These are phyloP conservation scores for Xylaria polymorpha DNA, from an alignment of 2,329 filamentous ascomycete genomes.

Conservation along the genomic window DNA sequence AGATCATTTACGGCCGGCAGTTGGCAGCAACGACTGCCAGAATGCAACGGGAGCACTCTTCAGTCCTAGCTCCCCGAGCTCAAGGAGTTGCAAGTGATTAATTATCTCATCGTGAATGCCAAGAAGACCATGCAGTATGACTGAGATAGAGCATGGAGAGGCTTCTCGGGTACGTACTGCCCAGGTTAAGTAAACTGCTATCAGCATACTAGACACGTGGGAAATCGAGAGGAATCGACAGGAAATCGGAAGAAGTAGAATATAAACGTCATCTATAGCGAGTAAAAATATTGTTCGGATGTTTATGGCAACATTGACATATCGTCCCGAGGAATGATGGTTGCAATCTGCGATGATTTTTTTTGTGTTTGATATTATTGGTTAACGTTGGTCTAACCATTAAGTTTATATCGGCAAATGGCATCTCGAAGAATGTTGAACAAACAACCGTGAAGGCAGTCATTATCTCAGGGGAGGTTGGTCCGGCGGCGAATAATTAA, in stretches of 20 bases:
- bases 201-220: not conserved
- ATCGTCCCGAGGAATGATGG: not conserved
- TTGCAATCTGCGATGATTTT: not conserved
- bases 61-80: not conserved
- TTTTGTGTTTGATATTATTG: not conserved
- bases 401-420: not conserved
- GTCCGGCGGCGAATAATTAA: not conserved
- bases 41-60: not conserved
- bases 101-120: not conserved
- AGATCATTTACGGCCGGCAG: conserved; percentile 1
- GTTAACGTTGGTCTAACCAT: not conserved
- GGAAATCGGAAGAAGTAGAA: not conserved
- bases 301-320: not conserved
- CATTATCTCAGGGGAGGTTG: not conserved
- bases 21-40: not conserved
- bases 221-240: not conserved
- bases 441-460: not conserved
- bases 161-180: not conserved
- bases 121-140: not conserved
- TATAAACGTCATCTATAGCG: no score
- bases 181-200: not conserved
- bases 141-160: not conserved
- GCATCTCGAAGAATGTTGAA: not conserved
- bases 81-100: not conserved
- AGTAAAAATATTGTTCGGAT: not conserved